Percentiles rank a stretch among this genome's conserved stretches.
Conservation (phyloP, 257 asterid genomes). For the Solanum verrucosum region DNA sequence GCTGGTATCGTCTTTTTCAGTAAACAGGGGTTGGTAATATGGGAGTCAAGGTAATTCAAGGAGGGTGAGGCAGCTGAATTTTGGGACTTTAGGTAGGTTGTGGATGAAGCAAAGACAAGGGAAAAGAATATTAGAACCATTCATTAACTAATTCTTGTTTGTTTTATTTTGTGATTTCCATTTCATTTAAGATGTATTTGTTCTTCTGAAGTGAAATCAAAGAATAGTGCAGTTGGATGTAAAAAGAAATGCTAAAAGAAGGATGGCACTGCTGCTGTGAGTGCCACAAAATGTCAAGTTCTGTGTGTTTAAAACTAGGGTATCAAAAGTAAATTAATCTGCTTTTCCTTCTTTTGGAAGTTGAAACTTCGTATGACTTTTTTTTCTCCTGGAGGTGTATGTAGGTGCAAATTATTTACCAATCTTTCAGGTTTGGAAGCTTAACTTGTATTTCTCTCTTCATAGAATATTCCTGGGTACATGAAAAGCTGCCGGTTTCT, state of each 20-base stretch:
- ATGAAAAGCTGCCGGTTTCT: conserved; percentile 67
- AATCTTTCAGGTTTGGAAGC: background rate
- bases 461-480: conserved; percentile 67
- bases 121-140: background rate
- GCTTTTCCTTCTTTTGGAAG: background rate
- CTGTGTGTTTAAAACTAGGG: background rate
- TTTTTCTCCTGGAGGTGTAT: background rate
- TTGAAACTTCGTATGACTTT: background rate
- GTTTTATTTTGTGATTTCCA: background rate
- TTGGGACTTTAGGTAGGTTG: background rate
- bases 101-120: background rate
- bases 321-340: background rate
- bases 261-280: background rate
- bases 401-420: background rate
- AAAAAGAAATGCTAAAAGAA: background rate
- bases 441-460: background rate
- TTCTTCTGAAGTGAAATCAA: background rate
- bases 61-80: background rate
- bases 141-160: background rate
- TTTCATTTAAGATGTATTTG: background rate
- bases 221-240: background rate
- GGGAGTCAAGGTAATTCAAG: background rate
- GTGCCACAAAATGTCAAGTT: background rate
- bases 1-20: background rate
- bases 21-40: background rate